Percentiles rank a stretch among this genome's conserved stretches.
phyloP scores from a whole-genome alignment of 768 basidiomycete genomes.

The Lactarius evosmus region DNA sequence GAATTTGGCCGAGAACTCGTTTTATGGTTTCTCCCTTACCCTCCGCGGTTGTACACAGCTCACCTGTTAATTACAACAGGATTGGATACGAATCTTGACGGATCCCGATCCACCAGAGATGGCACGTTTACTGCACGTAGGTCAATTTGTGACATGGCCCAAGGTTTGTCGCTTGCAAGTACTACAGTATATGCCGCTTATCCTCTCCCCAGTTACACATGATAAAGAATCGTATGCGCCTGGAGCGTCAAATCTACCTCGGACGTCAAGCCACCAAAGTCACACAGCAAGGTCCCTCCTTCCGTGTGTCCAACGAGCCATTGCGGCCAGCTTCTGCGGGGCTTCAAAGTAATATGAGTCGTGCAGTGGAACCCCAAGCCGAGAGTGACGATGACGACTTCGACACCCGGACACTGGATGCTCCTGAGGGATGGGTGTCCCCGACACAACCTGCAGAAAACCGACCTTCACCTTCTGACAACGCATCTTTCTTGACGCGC shows the following conservation, averaged over 20 bases:
- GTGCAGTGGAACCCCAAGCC: constrained; percentile 2
- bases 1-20: constrained; percentile 84
- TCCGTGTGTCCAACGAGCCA: constrained; percentile 26
- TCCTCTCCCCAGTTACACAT: constrained; percentile 70
- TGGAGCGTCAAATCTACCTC: constrained; percentile 79
- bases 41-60: constrained; percentile 16
- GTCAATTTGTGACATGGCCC: constrained; percentile 93
- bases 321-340: constrained; percentile 4
- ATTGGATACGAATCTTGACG: constrained; percentile 51
- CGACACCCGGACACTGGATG: constrained; percentile 16
- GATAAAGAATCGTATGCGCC: constrained; percentile 82
- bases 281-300: constrained; percentile 39
- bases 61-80: constrained; percentile 16
- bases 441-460: constrained; percentile 2
- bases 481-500: constrained; percentile 23
- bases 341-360: constrained; percentile 19
- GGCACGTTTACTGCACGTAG: constrained; percentile 81
- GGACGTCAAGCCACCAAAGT: constrained; percentile 73
- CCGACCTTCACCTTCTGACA: background rate
- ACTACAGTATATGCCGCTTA: background rate
- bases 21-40: constrained; percentile 46
- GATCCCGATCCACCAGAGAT: constrained; percentile 82
- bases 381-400: constrained; percentile 30
- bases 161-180: constrained; percentile 52
- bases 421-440: constrained; percentile 17